Conservation (phyloP, 192 early-diverging fungal genomes). For the Coemansia sp. region DNA sequence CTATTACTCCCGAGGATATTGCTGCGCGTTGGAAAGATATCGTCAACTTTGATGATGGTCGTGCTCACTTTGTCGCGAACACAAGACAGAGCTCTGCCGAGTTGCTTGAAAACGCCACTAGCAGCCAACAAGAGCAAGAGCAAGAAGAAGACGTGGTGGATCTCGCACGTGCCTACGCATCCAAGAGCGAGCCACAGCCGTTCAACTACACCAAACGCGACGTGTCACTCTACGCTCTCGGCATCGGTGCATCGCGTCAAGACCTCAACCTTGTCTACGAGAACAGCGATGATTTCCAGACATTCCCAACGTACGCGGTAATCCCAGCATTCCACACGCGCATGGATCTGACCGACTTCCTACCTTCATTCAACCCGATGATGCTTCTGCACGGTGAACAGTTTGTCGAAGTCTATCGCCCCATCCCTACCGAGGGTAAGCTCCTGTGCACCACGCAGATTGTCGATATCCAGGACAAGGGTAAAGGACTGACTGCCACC, state of each 20-base stretch:
- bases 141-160: slow-evolving; percentile 58
- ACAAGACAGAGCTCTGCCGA: slow-evolving; percentile 48
- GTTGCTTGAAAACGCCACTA: slow-evolving; percentile 58
- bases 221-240: slow-evolving; percentile 91
- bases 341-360: slow-evolving; percentile 57
- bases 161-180: slow-evolving; percentile 63
- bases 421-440: slow-evolving; percentile 81
- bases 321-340: slow-evolving; percentile 76
- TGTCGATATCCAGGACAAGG: slow-evolving; percentile 97
- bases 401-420: slow-evolving; percentile 83
- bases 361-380: slow-evolving; percentile 83
- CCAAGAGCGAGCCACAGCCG: slow-evolving; percentile 54
- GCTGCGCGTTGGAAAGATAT: slow-evolving; percentile 76
- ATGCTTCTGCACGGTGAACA: slow-evolving; percentile 99
- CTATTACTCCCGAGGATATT: slow-evolving; percentile 85
- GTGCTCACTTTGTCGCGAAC: slow-evolving; percentile 73
- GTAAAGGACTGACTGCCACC: slow-evolving; percentile 84
- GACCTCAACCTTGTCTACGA: slow-evolving; percentile 95
- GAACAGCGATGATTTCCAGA: slow-evolving; percentile 76
- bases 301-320: slow-evolving; percentile 92
- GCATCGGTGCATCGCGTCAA: slow-evolving; percentile 83
- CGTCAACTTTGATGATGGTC: slow-evolving; percentile 93
- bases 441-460: slow-evolving; percentile 74
- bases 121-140: slow-evolving; percentile 28
- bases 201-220: slow-evolving; percentile 87